These are phyloP conservation scores for Ziziphus jujuba DNA, from an alignment of 306 rosid genomes.

Conservation along the genomic window DNA sequence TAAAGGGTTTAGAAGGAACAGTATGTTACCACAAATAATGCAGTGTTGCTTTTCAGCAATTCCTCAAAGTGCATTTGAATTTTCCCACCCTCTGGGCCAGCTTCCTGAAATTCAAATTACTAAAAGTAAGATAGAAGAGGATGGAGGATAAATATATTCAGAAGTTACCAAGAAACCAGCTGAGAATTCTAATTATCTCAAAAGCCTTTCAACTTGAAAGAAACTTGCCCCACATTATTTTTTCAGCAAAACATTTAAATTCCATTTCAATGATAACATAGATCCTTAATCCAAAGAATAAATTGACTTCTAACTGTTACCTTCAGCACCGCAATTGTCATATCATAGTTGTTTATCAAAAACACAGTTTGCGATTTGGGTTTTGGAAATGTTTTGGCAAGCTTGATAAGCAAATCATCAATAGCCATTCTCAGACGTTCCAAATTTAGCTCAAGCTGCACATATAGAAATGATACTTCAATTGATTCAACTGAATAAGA, in stretches of 20 bases:
- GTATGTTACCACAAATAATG: slow-evolving; percentile 82
- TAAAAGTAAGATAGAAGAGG: slow-evolving; percentile 21
- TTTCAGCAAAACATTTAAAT: neutral
- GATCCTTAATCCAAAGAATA: slow-evolving; percentile 20
- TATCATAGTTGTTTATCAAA: slow-evolving; percentile 95
- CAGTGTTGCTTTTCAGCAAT: slow-evolving; percentile 87
- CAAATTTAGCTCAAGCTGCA: slow-evolving; percentile 86
- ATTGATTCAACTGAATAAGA: slow-evolving; percentile 14
- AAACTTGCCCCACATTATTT: slow-evolving; percentile 1
- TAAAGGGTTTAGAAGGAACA: neutral
- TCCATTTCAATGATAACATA: slow-evolving; percentile 1
- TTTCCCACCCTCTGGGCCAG: slow-evolving; percentile 89
- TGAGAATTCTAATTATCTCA: neutral
- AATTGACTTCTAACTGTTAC: slow-evolving; percentile 42
- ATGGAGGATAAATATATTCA: slow-evolving; percentile 11
- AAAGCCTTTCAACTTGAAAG: neutral
- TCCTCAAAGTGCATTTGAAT: slow-evolving; percentile 94
- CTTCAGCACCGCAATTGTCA: slow-evolving; percentile 92
- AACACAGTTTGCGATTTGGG: slow-evolving; percentile 79
- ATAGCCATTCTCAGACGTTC: slow-evolving; percentile 96
- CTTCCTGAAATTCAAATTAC: slow-evolving; percentile 62
- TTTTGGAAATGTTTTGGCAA: slow-evolving; percentile 76
- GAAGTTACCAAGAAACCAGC: neutral
- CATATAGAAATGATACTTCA: slow-evolving; percentile 7
- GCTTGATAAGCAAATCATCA: slow-evolving; percentile 93